Evolutionary conservation across 2,329 filamentous ascomycete genomes (phyloP), one percentile per base, ranked within the genome.

Genomic region (Paramyrothecium sp.): DNA sequence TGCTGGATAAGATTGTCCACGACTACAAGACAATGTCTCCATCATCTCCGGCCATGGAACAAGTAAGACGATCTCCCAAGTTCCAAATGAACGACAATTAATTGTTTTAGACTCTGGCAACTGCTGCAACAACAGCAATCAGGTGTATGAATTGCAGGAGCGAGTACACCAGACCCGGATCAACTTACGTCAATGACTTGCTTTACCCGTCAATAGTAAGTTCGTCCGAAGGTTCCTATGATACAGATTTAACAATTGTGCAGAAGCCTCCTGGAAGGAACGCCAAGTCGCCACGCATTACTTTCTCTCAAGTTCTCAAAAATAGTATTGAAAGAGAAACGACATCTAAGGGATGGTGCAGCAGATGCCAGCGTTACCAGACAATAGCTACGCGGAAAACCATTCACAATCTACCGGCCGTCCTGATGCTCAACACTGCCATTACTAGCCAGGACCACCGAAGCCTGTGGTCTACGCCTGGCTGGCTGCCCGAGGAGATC

Each of bases 401-500:
- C 0, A 89, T 98, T 3, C 89, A 91, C 63, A 87, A 83, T 46
- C 84, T 97, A 59, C 94, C 95, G 1, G 83, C 87, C 33, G 91
- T 97, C n/a, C 73, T 99, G 60, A 89, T 96, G 78, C 82, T 99
- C 23, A 97, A 97, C 69, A 90, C 92, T 1, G 85, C 91, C 12
- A 88, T 90, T 46, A 86, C 82, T 5, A 88, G 78, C 50, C 83
- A 87, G 2, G 90, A 94, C 61, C 86, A 92, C 38, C 88, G 89
- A 65, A 83, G 89, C 58, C 81, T 97, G 17, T 99, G 96, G 96
- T 86, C 91, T 1, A 91, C 88, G 13, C 91, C 91, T 1, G 91
- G 91, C 17, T 99, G 94, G 89, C 79, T 99, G 13, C 95, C 95
- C 0, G 90, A 95, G 68, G 92, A 98, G 71, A 93, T 99, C 66